Evolutionary conservation across 805 yeast genomes (phyloP).

Genomic region (Danielozyma ontarioensis): DNA sequence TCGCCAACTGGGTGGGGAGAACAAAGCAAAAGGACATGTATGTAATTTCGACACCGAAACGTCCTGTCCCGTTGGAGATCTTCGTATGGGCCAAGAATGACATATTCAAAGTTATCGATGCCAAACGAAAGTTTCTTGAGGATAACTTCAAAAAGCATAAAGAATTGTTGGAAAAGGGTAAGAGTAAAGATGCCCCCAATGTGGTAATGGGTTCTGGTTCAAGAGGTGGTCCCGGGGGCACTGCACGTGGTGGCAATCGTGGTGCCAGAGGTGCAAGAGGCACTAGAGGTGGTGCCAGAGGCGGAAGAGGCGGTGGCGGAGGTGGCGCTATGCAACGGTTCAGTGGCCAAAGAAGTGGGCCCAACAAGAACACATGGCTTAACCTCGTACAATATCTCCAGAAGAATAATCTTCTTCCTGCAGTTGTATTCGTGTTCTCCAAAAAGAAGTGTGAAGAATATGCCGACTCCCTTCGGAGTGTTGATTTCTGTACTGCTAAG

Average conservation of each 20-base stretch:
- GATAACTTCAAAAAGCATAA: constrained; percentile 58
- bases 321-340: constrained; percentile 14
- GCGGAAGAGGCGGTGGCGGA: constrained; percentile 6
- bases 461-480: constrained; percentile 68
- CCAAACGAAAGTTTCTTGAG: constrained; percentile 65
- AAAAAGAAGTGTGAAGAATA: constrained; percentile 91
- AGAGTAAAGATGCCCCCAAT: constrained; percentile 32
- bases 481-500: constrained; percentile 76
- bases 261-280: constrained; percentile 18
- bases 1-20: constrained; percentile 98
- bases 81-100: constrained; percentile 77
- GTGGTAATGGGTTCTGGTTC: constrained; percentile 35
- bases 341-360: constrained; percentile 48
- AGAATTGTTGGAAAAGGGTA: constrained; percentile 42
- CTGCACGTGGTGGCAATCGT: constrained; percentile 41
- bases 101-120: constrained; percentile 67
- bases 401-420: constrained; percentile 73
- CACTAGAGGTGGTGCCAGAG: constrained; percentile 14
- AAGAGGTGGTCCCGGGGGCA: constrained; percentile 39
- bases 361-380: constrained; percentile 75
- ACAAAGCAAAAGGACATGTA: constrained; percentile 94
- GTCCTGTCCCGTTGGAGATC: constrained; percentile 94
- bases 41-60: constrained; percentile 91
- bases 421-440: constrained; percentile 89
- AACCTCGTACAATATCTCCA: constrained; percentile 67